Evolutionary conservation across 768 basidiomycete genomes (phyloP), one percentile per base, ranked within the genome.

Genomic region (Auricularia heimuer): DNA sequence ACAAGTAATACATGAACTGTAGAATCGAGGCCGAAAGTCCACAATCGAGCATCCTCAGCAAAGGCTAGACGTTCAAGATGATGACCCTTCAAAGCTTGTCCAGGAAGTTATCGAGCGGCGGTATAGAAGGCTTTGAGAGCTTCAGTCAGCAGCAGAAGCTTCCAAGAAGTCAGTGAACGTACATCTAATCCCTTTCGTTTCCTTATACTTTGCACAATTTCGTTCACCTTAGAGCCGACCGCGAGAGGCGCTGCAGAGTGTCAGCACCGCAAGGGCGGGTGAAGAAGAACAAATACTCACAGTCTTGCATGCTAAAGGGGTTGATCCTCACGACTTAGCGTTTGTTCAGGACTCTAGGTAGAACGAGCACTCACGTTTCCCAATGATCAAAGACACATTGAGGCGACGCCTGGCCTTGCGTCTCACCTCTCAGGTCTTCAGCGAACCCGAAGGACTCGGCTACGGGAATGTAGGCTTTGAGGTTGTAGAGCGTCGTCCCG

Each of bases 401-500:
- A 67, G 80, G 80, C 79, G 81, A 81, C 63, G 81, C 81, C 73
- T 81, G 81, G 61, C 81, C 81, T 72, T 76, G 76, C 64, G 81
- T 82, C 36, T 78, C 77, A 66, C 73, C 75, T 64, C 80, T 77
- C 56, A 82, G 76, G 66, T 78, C 80, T 66, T 78, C 79, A 69
- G 77, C 80, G 79, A 81, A 81, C 68, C 81, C 80, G 75, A 80
- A 79, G 11, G 71, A 72, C 69, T 73, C 72, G 69, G 66, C 69
- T 68, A 74, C 74, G 51, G 75, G 75, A 21, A 76, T 73, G 74
- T 77, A 77, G 61, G 78, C 78, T 75, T 80, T 81, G 75, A 82
- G 77, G 72, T 79, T 82, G 78, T 79, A 78, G 80, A 82, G 80
- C 65, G 80, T 80, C 64, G 81, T 81, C 70, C 81, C 80, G 36